Percentiles rank a stretch among this genome's conserved stretches.
These are phyloP conservation scores for Cladosporium sp. DNA, from an alignment of 2,329 filamentous ascomycete genomes.

Conservation along the genomic window DNA sequence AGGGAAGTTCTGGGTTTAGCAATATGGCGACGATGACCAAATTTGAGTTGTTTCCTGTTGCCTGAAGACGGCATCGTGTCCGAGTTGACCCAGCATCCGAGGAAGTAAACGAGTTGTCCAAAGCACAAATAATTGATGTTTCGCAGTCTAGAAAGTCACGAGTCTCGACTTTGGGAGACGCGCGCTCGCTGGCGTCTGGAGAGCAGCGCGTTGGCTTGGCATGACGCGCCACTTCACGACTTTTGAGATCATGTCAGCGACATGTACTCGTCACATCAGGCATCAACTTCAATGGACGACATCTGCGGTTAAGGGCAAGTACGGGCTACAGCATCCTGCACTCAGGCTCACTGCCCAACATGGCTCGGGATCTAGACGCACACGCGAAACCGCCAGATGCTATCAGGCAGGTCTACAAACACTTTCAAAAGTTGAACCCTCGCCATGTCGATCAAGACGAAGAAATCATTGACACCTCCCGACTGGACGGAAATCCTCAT, in stretches of 20 bases:
- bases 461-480: constrained; percentile 43
- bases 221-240: not conserved
- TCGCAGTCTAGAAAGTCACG: no score
- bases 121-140: no score
- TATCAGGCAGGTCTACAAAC: constrained; percentile 71
- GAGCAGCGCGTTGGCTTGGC: not conserved
- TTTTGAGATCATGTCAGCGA: no score
- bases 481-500: constrained; percentile 36
- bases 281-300: not conserved
- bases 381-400: constrained; percentile 71
- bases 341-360: not conserved
- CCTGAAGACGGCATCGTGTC: constrained; percentile 2
- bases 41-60: constrained; percentile 7
- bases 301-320: no score
- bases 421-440: constrained; percentile 52
- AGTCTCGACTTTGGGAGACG: not conserved
- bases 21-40: constrained; percentile 9
- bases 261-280: no score
- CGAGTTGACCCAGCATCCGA: not conserved
- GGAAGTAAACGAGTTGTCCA: no score
- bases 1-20: constrained; percentile 6
- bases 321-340: no score
- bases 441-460: constrained; percentile 1
- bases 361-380: constrained; percentile 55
- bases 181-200: no score